Base-by-base conservation (phyloP, 169 alveolate species). In the Plasmodium gallinaceum region DNA sequence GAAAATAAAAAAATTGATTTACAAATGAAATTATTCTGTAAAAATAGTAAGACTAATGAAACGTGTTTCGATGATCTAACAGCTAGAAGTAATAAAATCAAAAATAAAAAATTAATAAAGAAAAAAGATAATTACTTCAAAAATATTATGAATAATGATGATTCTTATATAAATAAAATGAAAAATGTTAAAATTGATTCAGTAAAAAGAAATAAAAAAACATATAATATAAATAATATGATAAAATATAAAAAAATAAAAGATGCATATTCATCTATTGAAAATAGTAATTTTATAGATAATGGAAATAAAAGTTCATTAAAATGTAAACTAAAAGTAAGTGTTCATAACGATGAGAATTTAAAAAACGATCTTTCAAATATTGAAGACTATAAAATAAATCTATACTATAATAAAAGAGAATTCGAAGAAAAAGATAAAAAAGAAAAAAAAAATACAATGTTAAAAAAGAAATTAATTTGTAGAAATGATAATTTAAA, bases 241-340 rank as follows among this genome's bases (percentile, higher is more conserved):
- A 48, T 48, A 10, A n/a, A 48, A 48, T 12, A 48, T 12, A 48
- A 48, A 48, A 48, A 48, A 48, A 48, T 10, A 5, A 48, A 48
- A 48, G 18, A 12, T 48, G 14, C 60, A 0, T 12, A 48, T 48
- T 10, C 18, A 48, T 48, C 5, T 69, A 42, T 14, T 69, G 24
- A 20, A 16, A 24, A 10, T 46, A 46, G 9, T 57, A 57, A 57
- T 14, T 7, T 16, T 57, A 7, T 57, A 7, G 39, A 69, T 18
- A 45, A 32, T 26, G 8, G 18, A 45, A 69, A 69, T 8, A 39
- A 42, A 16, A 9, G 42, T 20, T 45, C 61, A 10, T 43, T 12
- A 69, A 32, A 24, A 69, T 18, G 52, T 69, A 14, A 18, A 14
- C 24, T 69, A 43, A 69, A 69, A 16, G 5, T 69, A 20, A 10